Base-by-base conservation (phyloP, 441 rosid species). In the Iberis amara region DNA sequence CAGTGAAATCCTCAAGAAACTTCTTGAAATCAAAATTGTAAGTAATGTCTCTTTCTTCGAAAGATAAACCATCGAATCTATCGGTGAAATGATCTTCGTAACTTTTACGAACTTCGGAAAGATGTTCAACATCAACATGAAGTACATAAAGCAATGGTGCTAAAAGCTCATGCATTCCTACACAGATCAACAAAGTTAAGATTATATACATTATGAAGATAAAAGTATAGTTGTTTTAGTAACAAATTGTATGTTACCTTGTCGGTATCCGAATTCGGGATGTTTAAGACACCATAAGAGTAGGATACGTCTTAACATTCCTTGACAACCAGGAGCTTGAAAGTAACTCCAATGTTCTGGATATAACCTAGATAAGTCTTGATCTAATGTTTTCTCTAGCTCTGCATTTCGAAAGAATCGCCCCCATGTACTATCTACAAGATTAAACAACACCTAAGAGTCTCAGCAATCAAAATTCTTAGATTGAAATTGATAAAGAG, bases 101-200 rank as follows among this genome's bases (percentile, higher is more conserved):
- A 36, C 64, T 77, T 58, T 81, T 84, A 55, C 88, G 81, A 39
- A 92, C 95, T 82, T 92, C 82, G 60, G 83, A 78, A 53, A 92
- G 94, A 57, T 62, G 89, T 30, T 79, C 82, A 3, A 78, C 68
- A 73, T 92, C 98, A 35, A 92, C 86, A 45, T 92, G 96, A 46
- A 92, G 96, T 51, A 92, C 98, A 31, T 82, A 92, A 4, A 92
- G 68, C 40, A 92, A 54, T 27, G 96, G 98, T 12, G 98, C 98
- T 79, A 92, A 71, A 55, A 92, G 88, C 76, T 92, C 98, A 47
- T 92, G 98, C 98, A 88, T 88, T 47, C 96, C 98, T 91, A 43
- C 26, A 46, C 1, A 18, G 21, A 18, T 18, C 21, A 18, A 18
- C 21, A 57, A 28, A 21, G 5, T 5, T 5, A 40, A 1, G 21